Evolutionary conservation across 768 basidiomycete genomes (phyloP), one percentile per base, ranked within the genome.

Genomic region (Lentinula sp.): DNA sequence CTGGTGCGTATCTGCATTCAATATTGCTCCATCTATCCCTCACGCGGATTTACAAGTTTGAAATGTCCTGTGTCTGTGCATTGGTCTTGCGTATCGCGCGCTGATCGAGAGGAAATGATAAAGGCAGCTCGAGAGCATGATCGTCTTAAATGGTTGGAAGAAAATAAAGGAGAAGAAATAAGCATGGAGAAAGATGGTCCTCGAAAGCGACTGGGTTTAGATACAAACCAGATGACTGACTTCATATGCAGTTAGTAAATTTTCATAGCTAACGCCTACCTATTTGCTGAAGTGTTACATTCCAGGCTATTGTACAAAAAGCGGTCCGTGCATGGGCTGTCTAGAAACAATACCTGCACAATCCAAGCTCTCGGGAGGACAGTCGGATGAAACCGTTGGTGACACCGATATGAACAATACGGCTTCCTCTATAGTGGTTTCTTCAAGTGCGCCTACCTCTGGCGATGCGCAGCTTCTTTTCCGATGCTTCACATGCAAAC

Each of bases 401-500:
- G 65, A 74, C 57, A 80, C 79, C 76, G 65, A n/a, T 62, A 56
- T 56, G 55, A 40, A 56, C 5, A 10, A 5, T 11, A 35, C 39
- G 18, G 39, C 61, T 28, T 15, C 65, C 10, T 51, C 61, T 31
- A 59, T 59, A 11, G 45, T 65, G 32, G 62, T 65, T 40, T 61
- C 58, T 10, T 64, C 68, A 11, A 63, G 63, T n/a, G 54, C 69
- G n/a, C 57, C 68, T 18, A 66, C 69, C 11, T 79, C 37, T 23
- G n/a, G 31, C 10, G 39, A 40, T 21, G 18, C 16, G 9, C 59
- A 85, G 65, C 77, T 93, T 9, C 75, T 93, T 37, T 96, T 93
- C 71, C 82, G 95, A 28, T 97, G 95, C 72, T 70, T 86, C 55
- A 81, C 87, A 18, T 97, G 95, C 78, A 91, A 88, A 67, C 85